These are phyloP conservation scores for Stenocarpella maydis DNA, from an alignment of 2,329 filamentous ascomycete genomes.

Conservation along the genomic window DNA sequence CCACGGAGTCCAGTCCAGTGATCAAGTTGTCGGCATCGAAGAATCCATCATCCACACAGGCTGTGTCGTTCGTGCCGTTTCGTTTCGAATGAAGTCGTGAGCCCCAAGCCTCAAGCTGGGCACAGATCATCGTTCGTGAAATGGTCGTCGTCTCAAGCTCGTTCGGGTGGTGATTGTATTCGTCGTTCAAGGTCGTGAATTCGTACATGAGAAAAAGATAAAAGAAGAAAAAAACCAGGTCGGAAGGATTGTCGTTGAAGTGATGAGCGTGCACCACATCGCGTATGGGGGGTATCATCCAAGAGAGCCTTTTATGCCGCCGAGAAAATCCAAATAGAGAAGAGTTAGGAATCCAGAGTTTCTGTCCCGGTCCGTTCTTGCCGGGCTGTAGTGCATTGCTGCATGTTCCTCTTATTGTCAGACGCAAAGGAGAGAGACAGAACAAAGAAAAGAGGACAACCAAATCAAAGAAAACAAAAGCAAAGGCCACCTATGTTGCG, in stretches of 20 bases:
- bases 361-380: conserved; percentile 55
- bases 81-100: conserved; percentile 35
- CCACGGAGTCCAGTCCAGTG: conserved; percentile 38
- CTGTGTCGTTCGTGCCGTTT: conserved; percentile 27
- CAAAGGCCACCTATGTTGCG: conserved; percentile 56
- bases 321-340: conserved; percentile 42
- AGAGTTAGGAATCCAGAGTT: conserved; percentile 39
- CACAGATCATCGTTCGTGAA: conserved; percentile 43
- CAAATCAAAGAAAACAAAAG: conserved; percentile 45
- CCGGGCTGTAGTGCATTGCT: conserved; percentile 67
- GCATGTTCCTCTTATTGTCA: conserved; percentile 66
- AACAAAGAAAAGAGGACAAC: conserved; percentile 41
- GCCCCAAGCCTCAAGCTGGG: conserved; percentile 37
- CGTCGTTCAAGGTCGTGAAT: conserved; percentile 55
- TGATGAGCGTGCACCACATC: conserved; percentile 40
- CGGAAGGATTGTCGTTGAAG: conserved; percentile 47
- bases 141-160: conserved; percentile 48
- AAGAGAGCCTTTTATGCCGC: conserved; percentile 54
- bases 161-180: conserved; percentile 42
- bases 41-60: conserved; percentile 33
- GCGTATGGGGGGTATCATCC: conserved; percentile 48
- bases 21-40: conserved; percentile 36
- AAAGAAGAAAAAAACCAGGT: conserved; percentile 47
- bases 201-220: conserved; percentile 54
- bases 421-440: conserved; percentile 37